Percentiles rank a stretch among this genome's conserved stretches.
Conservation (phyloP, 495 filamentous ascomycete species). For the Annulohypoxylon stygium region DNA sequence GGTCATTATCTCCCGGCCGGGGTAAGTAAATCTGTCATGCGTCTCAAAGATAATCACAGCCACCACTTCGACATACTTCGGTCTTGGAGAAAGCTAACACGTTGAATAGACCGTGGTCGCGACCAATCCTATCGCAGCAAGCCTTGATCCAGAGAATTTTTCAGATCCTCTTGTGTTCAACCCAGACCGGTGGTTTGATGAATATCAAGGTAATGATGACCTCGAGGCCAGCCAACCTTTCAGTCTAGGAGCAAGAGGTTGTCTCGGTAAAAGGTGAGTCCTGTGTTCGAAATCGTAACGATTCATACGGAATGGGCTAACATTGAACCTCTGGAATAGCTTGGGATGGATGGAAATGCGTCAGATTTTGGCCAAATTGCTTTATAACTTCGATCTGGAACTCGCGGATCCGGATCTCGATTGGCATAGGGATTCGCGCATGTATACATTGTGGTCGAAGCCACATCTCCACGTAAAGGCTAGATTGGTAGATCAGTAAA, state of each 20-base stretch:
- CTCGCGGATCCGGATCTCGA: conserved; percentile 2
- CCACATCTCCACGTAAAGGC: conserved; percentile 5
- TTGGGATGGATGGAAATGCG: conserved; percentile 9
- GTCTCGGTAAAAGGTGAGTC: conserved; percentile 1
- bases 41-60: neutral
- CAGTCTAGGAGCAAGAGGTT: conserved; percentile 3
- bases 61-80: neutral
- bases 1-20: neutral
- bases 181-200: neutral
- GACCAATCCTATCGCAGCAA: neutral
- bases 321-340: neutral
- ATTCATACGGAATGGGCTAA: neutral
- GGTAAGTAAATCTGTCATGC: neutral
- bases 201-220: neutral
- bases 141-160: neutral
- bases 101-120: neutral
- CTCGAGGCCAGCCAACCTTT: conserved; percentile 5
- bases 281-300: neutral
- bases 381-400: conserved; percentile 3
- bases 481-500: neutral
- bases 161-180: neutral
- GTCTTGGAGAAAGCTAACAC: neutral
- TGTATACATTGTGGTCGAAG: conserved; percentile 5
- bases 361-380: neutral
- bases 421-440: conserved; percentile 6